These are phyloP conservation scores for Phytophthora meadii DNA, from an alignment of 352 stramenopile species.

Conservation along the genomic window DNA sequence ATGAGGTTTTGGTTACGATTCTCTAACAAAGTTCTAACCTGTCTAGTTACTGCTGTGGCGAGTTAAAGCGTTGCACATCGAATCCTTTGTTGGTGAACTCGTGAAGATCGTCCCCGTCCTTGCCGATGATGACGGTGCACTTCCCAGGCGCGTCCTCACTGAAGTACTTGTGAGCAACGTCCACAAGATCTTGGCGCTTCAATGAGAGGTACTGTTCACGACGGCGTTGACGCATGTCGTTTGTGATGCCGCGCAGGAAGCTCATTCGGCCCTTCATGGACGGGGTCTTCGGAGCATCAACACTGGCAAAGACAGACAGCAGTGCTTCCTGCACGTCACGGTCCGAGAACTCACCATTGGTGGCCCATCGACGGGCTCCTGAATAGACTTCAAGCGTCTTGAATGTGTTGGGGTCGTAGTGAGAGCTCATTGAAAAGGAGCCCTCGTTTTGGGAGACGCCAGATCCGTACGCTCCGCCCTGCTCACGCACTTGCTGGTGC, in stretches of 20 bases:
- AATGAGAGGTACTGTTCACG: conserved; percentile 74
- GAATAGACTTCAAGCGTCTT: conserved; percentile 81
- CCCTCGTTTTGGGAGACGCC: conserved; percentile 77
- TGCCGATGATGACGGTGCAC: conserved; percentile 69
- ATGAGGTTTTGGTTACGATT: conserved; percentile 6
- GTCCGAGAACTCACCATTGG: conserved; percentile 63
- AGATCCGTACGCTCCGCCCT: conserved; percentile 82
- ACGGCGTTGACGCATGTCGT: conserved; percentile 81
- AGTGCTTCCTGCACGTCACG: conserved; percentile 85
- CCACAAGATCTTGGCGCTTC: conserved; percentile 50
- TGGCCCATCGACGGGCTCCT: conserved; percentile 57
- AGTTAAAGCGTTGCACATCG: conserved; percentile 43
- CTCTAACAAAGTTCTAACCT: conserved; percentile 12
- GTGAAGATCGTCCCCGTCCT: conserved; percentile 49
- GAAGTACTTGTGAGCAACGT: conserved; percentile 66
- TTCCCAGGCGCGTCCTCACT: conserved; percentile 29
- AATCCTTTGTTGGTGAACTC: conserved; percentile 60
- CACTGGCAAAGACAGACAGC: conserved; percentile 74
- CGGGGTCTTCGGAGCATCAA: conserved; percentile 81
- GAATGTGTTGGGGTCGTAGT: conserved; percentile 87
- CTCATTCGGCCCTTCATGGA: conserved; percentile 78
- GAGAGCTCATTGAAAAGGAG: conserved; percentile 81
- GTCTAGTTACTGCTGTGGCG: conserved; percentile 14
- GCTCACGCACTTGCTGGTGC: conserved; percentile 83
- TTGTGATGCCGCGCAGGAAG: conserved; percentile 84